Conservation (phyloP, 140 eudicot species). For the Erigeron philadelphicus region DNA sequence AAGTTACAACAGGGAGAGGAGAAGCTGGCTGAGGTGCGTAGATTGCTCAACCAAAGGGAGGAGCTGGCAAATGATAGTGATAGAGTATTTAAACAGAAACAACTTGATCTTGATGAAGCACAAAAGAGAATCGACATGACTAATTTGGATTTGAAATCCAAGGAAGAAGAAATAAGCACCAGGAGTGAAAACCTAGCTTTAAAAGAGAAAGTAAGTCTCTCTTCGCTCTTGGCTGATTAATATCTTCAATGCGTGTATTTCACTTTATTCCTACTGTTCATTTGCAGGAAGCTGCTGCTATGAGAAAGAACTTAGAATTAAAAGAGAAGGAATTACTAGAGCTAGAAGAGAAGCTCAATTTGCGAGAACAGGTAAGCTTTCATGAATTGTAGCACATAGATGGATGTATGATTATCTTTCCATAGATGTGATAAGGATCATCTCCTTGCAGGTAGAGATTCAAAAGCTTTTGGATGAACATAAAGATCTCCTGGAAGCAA, state of each 20-base stretch:
- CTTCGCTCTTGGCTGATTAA: slow-evolving; percentile 10
- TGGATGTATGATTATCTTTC: neutral
- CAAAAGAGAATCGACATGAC: slow-evolving; percentile 59
- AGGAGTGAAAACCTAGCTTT: slow-evolving; percentile 42
- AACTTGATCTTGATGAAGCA: slow-evolving; percentile 60
- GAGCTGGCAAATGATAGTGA: slow-evolving; percentile 80
- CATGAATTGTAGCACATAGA: neutral
- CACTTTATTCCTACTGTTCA: slow-evolving; percentile 14
- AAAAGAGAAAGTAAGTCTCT: slow-evolving; percentile 66
- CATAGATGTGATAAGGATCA: slow-evolving; percentile 14
- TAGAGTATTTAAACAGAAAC: slow-evolving; percentile 59
- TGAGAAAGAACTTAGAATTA: slow-evolving; percentile 48
- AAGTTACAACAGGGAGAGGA: slow-evolving; percentile 88
- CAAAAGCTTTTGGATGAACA: slow-evolving; percentile 94
- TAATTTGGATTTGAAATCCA: slow-evolving; percentile 43
- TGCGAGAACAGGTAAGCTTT: slow-evolving; percentile 57
- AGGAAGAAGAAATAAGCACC: slow-evolving; percentile 65
- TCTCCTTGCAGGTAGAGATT: slow-evolving; percentile 60
- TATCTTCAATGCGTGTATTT: neutral
- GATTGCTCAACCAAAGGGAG: slow-evolving; percentile 73
- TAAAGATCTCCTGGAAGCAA: slow-evolving; percentile 47
- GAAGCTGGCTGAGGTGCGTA: slow-evolving; percentile 72
- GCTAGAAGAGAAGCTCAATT: slow-evolving; percentile 58
- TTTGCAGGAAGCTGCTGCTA: slow-evolving; percentile 67
- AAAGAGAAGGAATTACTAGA: slow-evolving; percentile 68